Percentiles rank a stretch among this genome's conserved stretches.
Evolutionary conservation across 2,329 filamentous ascomycete genomes (phyloP).

Genomic region (Cladosporium sp.): DNA sequence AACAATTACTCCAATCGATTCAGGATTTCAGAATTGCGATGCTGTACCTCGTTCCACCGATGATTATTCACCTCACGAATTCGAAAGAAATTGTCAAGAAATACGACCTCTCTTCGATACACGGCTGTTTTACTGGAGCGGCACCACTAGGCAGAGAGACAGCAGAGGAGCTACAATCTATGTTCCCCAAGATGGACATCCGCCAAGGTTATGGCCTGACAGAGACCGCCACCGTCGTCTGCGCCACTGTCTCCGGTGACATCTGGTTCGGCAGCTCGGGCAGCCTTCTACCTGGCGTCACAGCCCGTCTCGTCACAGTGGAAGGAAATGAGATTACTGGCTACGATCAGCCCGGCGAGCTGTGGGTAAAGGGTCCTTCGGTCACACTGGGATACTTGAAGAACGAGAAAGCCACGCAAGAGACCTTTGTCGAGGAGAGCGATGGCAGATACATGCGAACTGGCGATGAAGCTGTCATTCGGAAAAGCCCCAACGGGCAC

Average conservation of each 20-base stretch:
- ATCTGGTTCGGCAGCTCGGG: slow-evolving; percentile 69
- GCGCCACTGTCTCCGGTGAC: slow-evolving; percentile 57
- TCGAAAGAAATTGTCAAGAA: slow-evolving; percentile 57
- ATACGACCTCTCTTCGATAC: slow-evolving; percentile 68
- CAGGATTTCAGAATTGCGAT: slow-evolving; percentile 64
- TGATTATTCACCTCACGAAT: slow-evolving; percentile 72
- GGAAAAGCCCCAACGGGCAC: slow-evolving; percentile 58
- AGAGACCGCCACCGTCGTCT: slow-evolving; percentile 69
- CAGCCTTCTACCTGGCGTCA: slow-evolving; percentile 60
- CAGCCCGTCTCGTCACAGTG: slow-evolving; percentile 61
- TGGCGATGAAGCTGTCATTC: slow-evolving; percentile 75
- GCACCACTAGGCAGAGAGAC: slow-evolving; percentile 74
- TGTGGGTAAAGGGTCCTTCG: slow-evolving; percentile 71
- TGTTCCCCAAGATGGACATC: slow-evolving; percentile 62
- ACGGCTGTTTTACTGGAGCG: slow-evolving; percentile 66
- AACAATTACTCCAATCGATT: slow-evolving; percentile 59
- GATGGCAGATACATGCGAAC: slow-evolving; percentile 67
- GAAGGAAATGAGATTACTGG: slow-evolving; percentile 68
- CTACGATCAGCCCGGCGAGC: slow-evolving; percentile 73
- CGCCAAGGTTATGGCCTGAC: slow-evolving; percentile 67
- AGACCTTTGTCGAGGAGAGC: slow-evolving; percentile 62
- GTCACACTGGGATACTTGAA: slow-evolving; percentile 81
- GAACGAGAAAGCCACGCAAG: slow-evolving; percentile 72
- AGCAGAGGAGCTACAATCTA: slow-evolving; percentile 56
- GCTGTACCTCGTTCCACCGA: slow-evolving; percentile 72